These are phyloP conservation scores for Kodamaea kaohsiungensis DNA, from an alignment of 805 yeast genomes.

Conservation along the genomic window DNA sequence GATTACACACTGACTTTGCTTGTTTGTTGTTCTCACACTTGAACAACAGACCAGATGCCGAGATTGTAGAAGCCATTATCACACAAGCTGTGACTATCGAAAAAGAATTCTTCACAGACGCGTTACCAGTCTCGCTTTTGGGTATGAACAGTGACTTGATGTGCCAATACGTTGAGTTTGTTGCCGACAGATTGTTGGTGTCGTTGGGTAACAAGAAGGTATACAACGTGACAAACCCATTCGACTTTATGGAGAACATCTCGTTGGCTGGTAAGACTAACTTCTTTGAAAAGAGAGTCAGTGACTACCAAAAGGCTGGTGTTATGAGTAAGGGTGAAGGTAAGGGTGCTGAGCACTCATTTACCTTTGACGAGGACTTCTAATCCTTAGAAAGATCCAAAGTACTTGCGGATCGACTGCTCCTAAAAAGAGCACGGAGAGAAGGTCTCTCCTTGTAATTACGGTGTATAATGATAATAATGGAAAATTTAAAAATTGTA, in stretches of 20 bases:
- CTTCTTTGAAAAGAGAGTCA: conserved; percentile 98
- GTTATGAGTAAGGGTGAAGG: conserved; percentile 81
- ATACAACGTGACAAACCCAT: conserved; percentile 89
- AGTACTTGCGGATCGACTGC: no score
- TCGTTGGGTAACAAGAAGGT: conserved; percentile 89
- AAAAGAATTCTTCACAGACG: conserved; percentile 92
- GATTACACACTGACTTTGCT: conserved; percentile 98
- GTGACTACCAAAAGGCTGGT: conserved; percentile 99
- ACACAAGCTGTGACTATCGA: conserved; percentile 95
- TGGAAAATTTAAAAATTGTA: background rate
- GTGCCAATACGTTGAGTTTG: conserved; percentile 98
- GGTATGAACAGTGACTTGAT: conserved; percentile 94
- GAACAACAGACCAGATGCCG: conserved; percentile 80
- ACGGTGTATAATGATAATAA: background rate
- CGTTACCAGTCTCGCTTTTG: conserved; percentile 86
- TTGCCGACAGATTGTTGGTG: conserved; percentile 91
- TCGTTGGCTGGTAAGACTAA: conserved; percentile 98
- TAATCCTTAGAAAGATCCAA: conserved; percentile 29
- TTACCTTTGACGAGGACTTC: conserved; percentile 92
- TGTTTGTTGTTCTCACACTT: conserved; percentile 92
- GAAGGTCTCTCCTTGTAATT: background rate
- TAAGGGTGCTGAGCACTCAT: conserved; percentile 51
- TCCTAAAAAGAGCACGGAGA: background rate
- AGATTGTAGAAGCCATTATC: conserved; percentile 80
- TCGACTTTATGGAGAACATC: conserved; percentile 98